Evolutionary conservation across 169 alveolate species (phyloP), one percentile per base, ranked within the genome.

Genomic region (Toxoplasma gondii): DNA sequence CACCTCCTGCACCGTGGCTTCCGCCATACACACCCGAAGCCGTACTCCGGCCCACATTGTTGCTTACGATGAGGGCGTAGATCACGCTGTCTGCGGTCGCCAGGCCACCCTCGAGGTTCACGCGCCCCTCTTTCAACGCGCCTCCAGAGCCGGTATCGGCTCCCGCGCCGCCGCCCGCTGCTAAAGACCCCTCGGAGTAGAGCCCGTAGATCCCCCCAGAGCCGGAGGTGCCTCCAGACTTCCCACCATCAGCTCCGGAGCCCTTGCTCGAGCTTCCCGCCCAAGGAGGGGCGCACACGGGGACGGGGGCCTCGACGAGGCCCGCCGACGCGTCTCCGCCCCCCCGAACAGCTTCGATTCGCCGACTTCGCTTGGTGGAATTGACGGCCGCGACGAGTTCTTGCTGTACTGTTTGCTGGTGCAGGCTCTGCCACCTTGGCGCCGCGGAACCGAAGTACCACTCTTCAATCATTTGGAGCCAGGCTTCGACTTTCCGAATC

Each of bases 391-490:
- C 53, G 34, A 82, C 69, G 38, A 43, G 90, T 41, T 82, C 69
- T 49, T 82, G 90, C 67, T 82, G 90, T 7, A 82, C 41, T 0
- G 64, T 43, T 49, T 82, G 90, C 90, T 43, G 90, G 38, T 82
- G 90, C 90, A 82, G 64, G 67, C 90, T 82, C 41, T 82, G 90
- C 45, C 58, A 39, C 29, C 94, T 39, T 16, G 83, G 38, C 34
- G 78, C 91, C 90, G 70, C 70, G n/a, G 58, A 36, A 0, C 97
- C 97, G 83, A 96, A 74, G 84, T 96, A 96, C 93, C 95, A 70
- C 39, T 93, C 95, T 44, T 96, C 97, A 36, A 97, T 94, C 43
- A 95, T 92, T 49, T 94, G 93, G 27, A 96, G 54, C 43, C 92
- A 96, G 5, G 95, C 74, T 78, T 96, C 97, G 41, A 96, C 91